Evolutionary conservation across 352 stramenopile genomes (phyloP).

Genomic region (Phytopythium chamaehyphon): DNA sequence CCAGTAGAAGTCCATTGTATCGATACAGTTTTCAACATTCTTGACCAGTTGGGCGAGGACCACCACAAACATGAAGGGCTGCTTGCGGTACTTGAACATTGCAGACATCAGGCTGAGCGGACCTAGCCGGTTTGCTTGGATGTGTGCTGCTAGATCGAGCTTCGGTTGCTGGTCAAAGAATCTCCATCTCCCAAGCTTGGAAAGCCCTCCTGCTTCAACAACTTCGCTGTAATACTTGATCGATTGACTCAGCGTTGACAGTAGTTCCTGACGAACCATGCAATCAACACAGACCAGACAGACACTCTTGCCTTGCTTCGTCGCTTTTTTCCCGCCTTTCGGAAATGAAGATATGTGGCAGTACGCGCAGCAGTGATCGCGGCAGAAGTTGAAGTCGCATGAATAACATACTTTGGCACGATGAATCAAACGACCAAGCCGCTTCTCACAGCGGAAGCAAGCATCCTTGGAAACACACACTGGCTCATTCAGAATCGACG

Average conservation of each 20-base stretch:
- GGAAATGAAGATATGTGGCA: slow-evolving; percentile 19
- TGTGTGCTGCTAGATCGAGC: slow-evolving; percentile 29
- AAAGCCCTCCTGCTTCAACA: slow-evolving; percentile 44
- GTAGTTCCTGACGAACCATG: slow-evolving; percentile 44
- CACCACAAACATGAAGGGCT: slow-evolving; percentile 67
- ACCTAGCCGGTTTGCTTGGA: slow-evolving; percentile 37
- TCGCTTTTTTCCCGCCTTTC: slow-evolving; percentile 6
- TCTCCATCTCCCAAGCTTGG: slow-evolving; percentile 45
- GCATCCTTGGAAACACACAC: slow-evolving; percentile 6
- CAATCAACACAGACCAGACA: slow-evolving; percentile 45
- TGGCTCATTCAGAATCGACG: background rate
- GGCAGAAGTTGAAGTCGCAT: slow-evolving; percentile 44
- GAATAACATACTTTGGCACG: slow-evolving; percentile 44
- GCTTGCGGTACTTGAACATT: slow-evolving; percentile 65
- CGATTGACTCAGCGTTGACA: slow-evolving; percentile 25
- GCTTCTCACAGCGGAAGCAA: slow-evolving; percentile 39
- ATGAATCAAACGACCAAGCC: slow-evolving; percentile 38
- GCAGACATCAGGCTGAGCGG: slow-evolving; percentile 48
- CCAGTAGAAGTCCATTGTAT: slow-evolving; percentile 70
- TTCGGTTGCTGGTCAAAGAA: slow-evolving; percentile 54
- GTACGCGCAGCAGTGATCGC: slow-evolving; percentile 37
- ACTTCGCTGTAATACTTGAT: slow-evolving; percentile 20
- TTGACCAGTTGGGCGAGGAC: slow-evolving; percentile 58
- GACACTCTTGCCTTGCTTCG: slow-evolving; percentile 9
- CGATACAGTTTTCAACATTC: slow-evolving; percentile 46